Conservation (phyloP, 2,329 filamentous ascomycete species). For the Gaeumannomyces tritici region DNA sequence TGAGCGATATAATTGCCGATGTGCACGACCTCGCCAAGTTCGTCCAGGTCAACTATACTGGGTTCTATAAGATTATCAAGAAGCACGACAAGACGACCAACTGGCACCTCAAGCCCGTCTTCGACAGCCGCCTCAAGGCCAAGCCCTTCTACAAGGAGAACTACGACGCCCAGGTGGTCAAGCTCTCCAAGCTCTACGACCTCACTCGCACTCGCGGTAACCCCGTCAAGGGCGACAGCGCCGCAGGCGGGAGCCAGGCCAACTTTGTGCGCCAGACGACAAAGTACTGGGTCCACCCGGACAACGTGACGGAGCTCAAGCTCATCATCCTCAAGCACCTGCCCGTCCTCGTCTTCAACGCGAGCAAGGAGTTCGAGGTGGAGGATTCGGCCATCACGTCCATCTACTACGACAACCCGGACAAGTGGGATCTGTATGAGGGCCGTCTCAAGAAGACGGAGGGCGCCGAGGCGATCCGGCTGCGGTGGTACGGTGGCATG, state of each 20-base stretch:
- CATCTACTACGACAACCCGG: conserved; percentile 94
- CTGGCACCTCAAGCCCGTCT: conserved; percentile 92
- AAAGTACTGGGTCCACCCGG: conserved; percentile 98
- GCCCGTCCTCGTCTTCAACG: conserved; percentile 93
- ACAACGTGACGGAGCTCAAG: conserved; percentile 97
- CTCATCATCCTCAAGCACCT: conserved; percentile 96
- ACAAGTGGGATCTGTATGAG: conserved; percentile 89
- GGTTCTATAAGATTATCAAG: conserved; percentile 99
- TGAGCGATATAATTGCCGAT: conserved; percentile 97
- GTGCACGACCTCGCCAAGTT: conserved; percentile 98
- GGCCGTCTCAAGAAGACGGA: conserved; percentile 96
- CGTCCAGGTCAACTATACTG: conserved; percentile 96
- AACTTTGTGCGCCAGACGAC: conserved; percentile 96
- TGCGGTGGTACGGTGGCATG: conserved; percentile 98
- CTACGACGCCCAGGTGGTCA: conserved; percentile 91
- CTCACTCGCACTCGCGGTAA: conserved; percentile 87
- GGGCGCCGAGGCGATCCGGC: conserved; percentile 89
- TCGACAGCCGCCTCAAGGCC: conserved; percentile 85
- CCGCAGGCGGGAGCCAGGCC: conserved; percentile 84
- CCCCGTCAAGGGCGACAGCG: conserved; percentile 82
- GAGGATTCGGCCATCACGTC: conserved; percentile 93
- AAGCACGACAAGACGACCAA: conserved; percentile 98
- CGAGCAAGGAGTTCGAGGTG: conserved; percentile 89
- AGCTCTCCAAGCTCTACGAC: conserved; percentile 92
- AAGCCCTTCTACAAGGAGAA: conserved; percentile 99